Conservation (phyloP, 257 asterid genomes). For the Solanum rostratum region DNA sequence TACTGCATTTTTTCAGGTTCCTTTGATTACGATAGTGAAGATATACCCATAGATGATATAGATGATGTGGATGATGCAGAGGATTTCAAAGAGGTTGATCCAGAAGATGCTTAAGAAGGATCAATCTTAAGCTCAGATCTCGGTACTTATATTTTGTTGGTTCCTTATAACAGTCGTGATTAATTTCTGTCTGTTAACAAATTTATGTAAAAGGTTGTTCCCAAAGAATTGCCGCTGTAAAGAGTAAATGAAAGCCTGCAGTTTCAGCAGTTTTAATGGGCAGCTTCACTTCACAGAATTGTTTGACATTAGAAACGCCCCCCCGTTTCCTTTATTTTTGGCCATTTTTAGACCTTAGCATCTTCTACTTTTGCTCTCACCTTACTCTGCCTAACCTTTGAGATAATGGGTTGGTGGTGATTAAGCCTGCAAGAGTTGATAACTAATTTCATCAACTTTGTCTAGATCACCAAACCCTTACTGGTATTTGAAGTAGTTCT, state of each 20-base stretch:
- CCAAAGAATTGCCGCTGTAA: background rate
- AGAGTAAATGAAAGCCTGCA: background rate
- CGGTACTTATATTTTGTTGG: background rate
- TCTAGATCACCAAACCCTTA: background rate
- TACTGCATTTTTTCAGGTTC: constrained; percentile 23
- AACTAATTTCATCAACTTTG: background rate
- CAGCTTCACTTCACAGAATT: background rate
- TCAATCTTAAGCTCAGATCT: background rate
- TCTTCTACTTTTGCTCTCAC: background rate
- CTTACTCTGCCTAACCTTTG: background rate
- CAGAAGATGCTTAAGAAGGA: background rate
- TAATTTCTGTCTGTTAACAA: background rate
- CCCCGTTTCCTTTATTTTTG: background rate
- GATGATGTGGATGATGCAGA: constrained; percentile 12
- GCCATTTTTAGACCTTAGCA: background rate
- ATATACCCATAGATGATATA: constrained; percentile 57
- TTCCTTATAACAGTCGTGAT: background rate
- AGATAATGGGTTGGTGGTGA: background rate
- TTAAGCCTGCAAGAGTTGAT: background rate
- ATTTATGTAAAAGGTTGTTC: background rate
- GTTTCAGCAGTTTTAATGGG: background rate
- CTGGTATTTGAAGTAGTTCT: background rate
- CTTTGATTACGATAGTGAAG: constrained; percentile 30
- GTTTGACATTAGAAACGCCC: background rate
- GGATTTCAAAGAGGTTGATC: constrained; percentile 12